Conservation (phyloP, 1,139 yeast genomes). For the Geotrichum cucujoidarum region DNA sequence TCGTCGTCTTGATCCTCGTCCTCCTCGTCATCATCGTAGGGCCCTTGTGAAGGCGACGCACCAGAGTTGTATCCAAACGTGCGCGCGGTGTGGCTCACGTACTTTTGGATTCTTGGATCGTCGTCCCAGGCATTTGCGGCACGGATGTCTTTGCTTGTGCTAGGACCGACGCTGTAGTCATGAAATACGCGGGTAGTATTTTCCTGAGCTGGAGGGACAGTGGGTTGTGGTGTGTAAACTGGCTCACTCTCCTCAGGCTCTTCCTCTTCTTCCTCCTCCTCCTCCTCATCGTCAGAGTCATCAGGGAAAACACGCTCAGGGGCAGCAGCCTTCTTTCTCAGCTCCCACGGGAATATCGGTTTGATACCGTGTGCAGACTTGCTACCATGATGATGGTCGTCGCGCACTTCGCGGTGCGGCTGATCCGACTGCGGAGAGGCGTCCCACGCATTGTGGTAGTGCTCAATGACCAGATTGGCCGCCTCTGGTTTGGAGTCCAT, state of each 20-base stretch:
- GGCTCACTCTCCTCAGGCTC: constrained; percentile 2
- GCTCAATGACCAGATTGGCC: constrained; percentile 28
- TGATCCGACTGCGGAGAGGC: constrained; percentile 13
- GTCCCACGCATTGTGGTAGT: constrained; percentile 33
- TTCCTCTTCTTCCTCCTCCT: constrained; percentile 10
- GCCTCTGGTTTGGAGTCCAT: constrained; percentile 41
- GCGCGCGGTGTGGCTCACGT: constrained; percentile 9
- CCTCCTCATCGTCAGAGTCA: constrained; percentile 16
- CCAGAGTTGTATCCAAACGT: neutral
- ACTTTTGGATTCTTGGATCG: constrained; percentile 21
- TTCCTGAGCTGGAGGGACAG: too few species aligned
- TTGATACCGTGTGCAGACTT: constrained; percentile 13
- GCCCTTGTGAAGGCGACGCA: neutral
- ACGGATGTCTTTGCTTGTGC: neutral
- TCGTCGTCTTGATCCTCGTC: constrained; percentile 1
- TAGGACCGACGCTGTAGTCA: constrained; percentile 15
- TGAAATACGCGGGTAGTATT: constrained; percentile 15
- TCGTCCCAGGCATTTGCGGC: constrained; percentile 24
- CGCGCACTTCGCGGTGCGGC: neutral
- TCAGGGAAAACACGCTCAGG: constrained; percentile 25
- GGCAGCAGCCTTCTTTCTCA: neutral
- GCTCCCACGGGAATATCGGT: constrained; percentile 21
- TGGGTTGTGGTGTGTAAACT: too few species aligned
- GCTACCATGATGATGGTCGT: constrained; percentile 11
- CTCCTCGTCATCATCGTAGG: constrained; percentile 7